Base-by-base conservation (phyloP, 257 asterid species). In the Euphrasia confusa region DNA sequence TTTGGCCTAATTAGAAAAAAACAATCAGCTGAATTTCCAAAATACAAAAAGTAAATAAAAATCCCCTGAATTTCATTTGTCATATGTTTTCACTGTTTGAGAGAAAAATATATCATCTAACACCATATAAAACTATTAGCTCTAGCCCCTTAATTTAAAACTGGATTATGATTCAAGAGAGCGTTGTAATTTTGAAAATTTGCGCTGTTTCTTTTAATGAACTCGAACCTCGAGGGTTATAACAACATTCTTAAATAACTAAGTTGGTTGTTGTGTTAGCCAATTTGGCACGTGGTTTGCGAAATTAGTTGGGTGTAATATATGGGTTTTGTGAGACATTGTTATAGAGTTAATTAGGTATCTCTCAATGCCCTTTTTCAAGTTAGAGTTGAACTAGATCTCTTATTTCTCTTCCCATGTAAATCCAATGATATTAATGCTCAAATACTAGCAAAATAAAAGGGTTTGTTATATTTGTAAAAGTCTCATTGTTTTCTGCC, bases 401-500 rank as follows among this genome's bases (percentile, higher is more conserved):
- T 10, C 49, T 44, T 44, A 12, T 44, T 44, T 44, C 49, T 44
- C 14, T 11, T 11, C 9, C 49, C n/a, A 0, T 44, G 49, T 44
- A 44, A 44, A 37, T 3, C 49, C 14, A 44, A 12, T 44, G 49
- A 44, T 44, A 44, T 44, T 44, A 44, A 44, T 10, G 49, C 49
- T 44, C 49, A 44, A 14, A 14, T 49, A 14, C 5, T 49, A 0
- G 18, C 24, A 49, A 49, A 49, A 5, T 49, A n/a, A 49, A 49
- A 8, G 55, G 15, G 26, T 60, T 18, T 32, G 57, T 48, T 6
- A 32, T 27, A 8, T 54, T 44, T 63, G 15, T 55, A 5, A 47
- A 47, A 12, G 40, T 35, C 71, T 65, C 62, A 71, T 24, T 14
- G 53, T 37, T 60, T 63, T 64, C 37, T 56, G 64, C 48, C 56